Conservation (phyloP, 2,329 filamentous ascomycete genomes). For the Pseudogymnoascus sp. region DNA sequence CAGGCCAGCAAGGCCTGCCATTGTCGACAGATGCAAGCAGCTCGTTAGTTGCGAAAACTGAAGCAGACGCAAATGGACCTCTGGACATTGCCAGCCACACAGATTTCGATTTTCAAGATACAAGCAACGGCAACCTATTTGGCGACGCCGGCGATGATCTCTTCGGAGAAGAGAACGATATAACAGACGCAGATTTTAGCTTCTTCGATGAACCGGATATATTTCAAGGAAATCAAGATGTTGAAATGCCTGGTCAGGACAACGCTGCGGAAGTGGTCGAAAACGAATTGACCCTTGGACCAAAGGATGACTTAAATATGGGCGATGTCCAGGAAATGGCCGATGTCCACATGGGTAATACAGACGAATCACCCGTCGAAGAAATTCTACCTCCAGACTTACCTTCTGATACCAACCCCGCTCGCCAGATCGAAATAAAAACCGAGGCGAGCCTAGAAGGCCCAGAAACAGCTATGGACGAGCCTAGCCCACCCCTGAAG, state of each 20-base stretch:
- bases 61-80: not conserved
- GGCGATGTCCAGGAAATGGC: not conserved
- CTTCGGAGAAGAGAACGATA: conserved; percentile 59
- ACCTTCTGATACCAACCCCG: not conserved
- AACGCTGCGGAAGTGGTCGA: not conserved
- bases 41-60: not conserved
- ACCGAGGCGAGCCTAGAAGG: not conserved
- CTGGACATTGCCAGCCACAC: not conserved
- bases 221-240: conserved; percentile 20
- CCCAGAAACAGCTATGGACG: not conserved
- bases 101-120: conserved; percentile 22
- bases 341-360: conserved; percentile 5
- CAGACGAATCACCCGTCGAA: not conserved
- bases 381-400: not conserved
- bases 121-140: conserved; percentile 54
- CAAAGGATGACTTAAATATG: conserved; percentile 1
- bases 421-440: not conserved
- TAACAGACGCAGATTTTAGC: conserved; percentile 79
- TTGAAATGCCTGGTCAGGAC: conserved; percentile 11
- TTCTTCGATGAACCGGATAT: conserved; percentile 64
- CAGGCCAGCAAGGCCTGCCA: conserved; percentile 35
- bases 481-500: conserved; percentile 8
- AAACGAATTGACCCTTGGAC: not conserved
- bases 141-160: conserved; percentile 62
- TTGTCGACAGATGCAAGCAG: not conserved